phyloP scores from a whole-genome alignment of 495 filamentous ascomycete species.

The Coniosporium apollinis region DNA sequence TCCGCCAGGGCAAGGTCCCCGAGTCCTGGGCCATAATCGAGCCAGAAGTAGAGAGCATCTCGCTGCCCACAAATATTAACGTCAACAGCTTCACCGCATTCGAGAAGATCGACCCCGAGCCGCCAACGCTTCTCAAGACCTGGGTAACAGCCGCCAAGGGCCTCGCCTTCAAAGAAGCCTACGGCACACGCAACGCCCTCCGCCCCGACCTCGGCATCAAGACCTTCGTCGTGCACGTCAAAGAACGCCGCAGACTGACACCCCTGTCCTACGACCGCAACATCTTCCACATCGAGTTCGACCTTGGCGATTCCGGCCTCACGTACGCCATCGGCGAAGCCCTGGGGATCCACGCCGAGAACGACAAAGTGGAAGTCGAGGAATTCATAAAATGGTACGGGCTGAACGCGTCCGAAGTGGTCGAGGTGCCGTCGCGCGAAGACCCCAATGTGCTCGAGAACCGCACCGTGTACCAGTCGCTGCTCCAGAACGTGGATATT shows the following conservation, averaged over 20 bases:
- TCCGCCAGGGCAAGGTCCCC: constrained; percentile 58
- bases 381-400: constrained; percentile 85
- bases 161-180: constrained; percentile 88
- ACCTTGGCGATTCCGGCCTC: constrained; percentile 74
- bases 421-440: constrained; percentile 81
- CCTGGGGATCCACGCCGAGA: constrained; percentile 92
- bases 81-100: constrained; percentile 70
- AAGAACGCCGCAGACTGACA: constrained; percentile 88
- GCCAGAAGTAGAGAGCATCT: constrained; percentile 32
- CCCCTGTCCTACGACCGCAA: constrained; percentile 85
- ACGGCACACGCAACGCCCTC: constrained; percentile 50
- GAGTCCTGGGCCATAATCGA: constrained; percentile 59
- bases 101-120: constrained; percentile 57
- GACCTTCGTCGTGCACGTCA: constrained; percentile 75
- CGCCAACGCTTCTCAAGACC: constrained; percentile 45
- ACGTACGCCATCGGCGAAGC: constrained; percentile 96
- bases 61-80: constrained; percentile 43
- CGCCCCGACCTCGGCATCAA: constrained; percentile 74
- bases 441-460: constrained; percentile 61
- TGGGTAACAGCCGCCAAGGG: constrained; percentile 76
- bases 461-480: constrained; percentile 81
- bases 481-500: constrained; percentile 90
- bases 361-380: constrained; percentile 58
- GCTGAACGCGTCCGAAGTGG: constrained; percentile 62
- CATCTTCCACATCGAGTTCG: constrained; percentile 99